Base-by-base conservation (phyloP, 2,329 filamentous ascomycete species). In the Exophiala aquamarina region DNA sequence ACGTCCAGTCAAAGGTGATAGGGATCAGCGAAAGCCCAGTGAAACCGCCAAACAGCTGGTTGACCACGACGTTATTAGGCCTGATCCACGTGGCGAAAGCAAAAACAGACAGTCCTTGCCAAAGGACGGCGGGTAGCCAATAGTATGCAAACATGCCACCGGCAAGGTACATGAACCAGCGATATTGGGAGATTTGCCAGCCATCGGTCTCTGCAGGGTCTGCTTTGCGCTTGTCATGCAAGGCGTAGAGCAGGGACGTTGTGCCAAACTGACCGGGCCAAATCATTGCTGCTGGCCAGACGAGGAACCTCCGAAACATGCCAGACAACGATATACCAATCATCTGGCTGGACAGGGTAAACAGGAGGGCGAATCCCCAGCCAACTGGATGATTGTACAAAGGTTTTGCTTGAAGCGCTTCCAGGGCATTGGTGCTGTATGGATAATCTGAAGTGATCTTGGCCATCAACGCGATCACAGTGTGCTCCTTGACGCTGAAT, bases 11-110 rank as follows among this genome's bases (percentile, higher is more conserved):
- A 34, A 61, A 55, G 0, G 84, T 88, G 23, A 89, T 79, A 1
- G 86, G 85, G 5, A 89, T 67, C 20, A 89, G 60, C 0, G 82
- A 86, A 3, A 89, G 54, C 0, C 86, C 86, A 0, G 81, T 84
- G 39, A 73, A 74, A 1, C 83, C 84, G 2, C 61, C 59, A 26
- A 61, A 61, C 7, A 62, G 44, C 13, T 59, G 56, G 34, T 62
- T 62, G 20, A 62, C 57, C 15, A 58, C 55, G 0, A 79, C 72
- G 49, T 79, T 86, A 41, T 86, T 73, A 1, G 84, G 84, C 0
- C 75, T 77, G 34, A 86, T 74, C 83, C 84, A 87, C 0, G 83
- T 86, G 10, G 78, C 71, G 56, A 87, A 83, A 4, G 82, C 81
- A 55, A 87, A 86, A 6, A 83, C 76, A 48, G 79, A 83, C 5